Evolutionary conservation across 495 filamentous ascomycete genomes (phyloP).

Genomic region (Penicillium lividum): DNA sequence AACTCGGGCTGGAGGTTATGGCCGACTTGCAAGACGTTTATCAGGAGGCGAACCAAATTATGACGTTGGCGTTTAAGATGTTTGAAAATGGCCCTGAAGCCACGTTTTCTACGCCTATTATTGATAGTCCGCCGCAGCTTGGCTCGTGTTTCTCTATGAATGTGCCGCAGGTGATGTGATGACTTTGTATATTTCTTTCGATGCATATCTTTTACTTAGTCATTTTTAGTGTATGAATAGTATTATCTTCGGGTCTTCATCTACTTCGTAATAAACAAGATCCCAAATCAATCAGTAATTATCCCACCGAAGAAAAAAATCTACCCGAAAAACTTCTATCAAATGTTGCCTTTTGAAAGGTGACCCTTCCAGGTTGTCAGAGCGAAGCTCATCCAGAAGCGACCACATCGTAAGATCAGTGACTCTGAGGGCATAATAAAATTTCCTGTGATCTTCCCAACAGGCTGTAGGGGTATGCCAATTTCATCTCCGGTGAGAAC

Average conservation of each 20-base stretch:
- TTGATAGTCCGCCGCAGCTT: neutral
- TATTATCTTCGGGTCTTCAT: neutral
- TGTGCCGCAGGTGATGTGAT: neutral
- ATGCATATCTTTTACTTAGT: neutral
- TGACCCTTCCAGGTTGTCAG: too few relatives aligned
- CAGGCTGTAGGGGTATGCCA: neutral
- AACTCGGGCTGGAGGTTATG: slow-evolving; percentile 19
- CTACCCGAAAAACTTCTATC: too few relatives aligned
- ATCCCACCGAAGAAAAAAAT: too few relatives aligned
- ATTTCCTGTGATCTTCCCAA: too few relatives aligned
- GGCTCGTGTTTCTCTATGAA: neutral
- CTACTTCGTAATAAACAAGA: too few relatives aligned
- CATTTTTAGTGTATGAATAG: neutral
- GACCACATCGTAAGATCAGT: too few relatives aligned
- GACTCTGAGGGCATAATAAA: too few relatives aligned
- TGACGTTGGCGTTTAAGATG: slow-evolving; percentile 16
- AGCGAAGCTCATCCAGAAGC: too few relatives aligned
- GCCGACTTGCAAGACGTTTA: slow-evolving; percentile 19
- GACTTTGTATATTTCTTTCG: neutral
- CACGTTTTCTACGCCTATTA: neutral
- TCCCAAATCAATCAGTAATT: too few relatives aligned
- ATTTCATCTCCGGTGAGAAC: neutral
- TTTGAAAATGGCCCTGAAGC: slow-evolving; percentile 2
- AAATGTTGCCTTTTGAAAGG: too few relatives aligned
- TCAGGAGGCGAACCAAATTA: slow-evolving; percentile 17